Evolutionary conservation across 768 basidiomycete genomes (phyloP).

Genomic region (Russula foetens): DNA sequence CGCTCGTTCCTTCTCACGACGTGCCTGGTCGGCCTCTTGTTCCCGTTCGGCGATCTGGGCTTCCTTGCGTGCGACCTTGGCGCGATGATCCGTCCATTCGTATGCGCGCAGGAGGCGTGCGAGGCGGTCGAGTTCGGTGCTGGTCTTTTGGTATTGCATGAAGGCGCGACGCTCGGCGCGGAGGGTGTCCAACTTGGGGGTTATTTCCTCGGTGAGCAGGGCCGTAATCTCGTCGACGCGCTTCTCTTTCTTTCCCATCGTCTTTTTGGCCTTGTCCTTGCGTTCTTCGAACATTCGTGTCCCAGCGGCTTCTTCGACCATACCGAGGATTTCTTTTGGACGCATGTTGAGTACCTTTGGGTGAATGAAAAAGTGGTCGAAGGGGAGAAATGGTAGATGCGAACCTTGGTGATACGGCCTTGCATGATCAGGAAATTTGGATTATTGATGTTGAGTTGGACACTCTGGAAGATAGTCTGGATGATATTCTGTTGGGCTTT

Average conservation of each 20-base stretch:
- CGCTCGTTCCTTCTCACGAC: slow-evolving; percentile 43
- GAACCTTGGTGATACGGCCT: slow-evolving; percentile 94
- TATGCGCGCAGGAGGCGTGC: slow-evolving; percentile 75
- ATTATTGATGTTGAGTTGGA: slow-evolving; percentile 98
- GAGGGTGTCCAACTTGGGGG: slow-evolving; percentile 87
- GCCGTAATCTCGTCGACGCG: slow-evolving; percentile 82
- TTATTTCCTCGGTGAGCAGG: slow-evolving; percentile 82
- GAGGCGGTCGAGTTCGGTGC: slow-evolving; percentile 80
- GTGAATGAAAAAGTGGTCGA: neutral
- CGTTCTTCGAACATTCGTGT: slow-evolving; percentile 99
- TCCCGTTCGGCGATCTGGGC: slow-evolving; percentile 44
- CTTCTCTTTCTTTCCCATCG: slow-evolving; percentile 97
- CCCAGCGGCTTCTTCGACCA: slow-evolving; percentile 98
- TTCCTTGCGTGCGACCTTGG: slow-evolving; percentile 46
- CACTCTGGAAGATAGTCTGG: slow-evolving; percentile 90
- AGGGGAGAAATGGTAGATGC: slow-evolving; percentile 3
- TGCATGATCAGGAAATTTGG: slow-evolving; percentile 99
- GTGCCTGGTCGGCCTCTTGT: slow-evolving; percentile 38
- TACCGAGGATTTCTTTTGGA: slow-evolving; percentile 92
- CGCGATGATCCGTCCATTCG: slow-evolving; percentile 69
- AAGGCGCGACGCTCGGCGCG: slow-evolving; percentile 83
- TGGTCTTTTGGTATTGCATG: slow-evolving; percentile 84
- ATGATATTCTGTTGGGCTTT: slow-evolving; percentile 79
- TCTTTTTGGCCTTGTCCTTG: slow-evolving; percentile 93
- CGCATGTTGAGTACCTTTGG: slow-evolving; percentile 90